A percentile compares a stretch with the other conserved stretches of the same genome.
Conservation (phyloP, 192 early-diverging fungal species). For the Backusella liffmaniae region DNA sequence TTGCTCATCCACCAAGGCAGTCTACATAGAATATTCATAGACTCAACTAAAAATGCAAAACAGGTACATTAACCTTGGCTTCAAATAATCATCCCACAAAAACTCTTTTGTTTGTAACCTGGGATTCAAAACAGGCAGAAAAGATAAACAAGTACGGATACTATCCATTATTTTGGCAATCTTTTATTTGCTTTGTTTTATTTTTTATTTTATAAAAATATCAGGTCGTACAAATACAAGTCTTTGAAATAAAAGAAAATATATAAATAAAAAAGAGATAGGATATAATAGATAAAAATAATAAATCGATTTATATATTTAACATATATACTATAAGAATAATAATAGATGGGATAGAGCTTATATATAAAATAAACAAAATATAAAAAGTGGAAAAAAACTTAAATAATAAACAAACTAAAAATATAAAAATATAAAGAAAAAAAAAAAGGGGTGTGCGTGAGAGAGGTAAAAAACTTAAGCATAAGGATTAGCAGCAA, state of each 20-base stretch:
- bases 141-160: too few relatives aligned
- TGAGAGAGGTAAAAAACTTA: neutral
- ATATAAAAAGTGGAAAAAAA: neutral
- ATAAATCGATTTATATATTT: neutral
- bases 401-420: neutral
- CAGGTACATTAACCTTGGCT: too few relatives aligned
- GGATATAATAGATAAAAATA: neutral
- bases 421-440: neutral
- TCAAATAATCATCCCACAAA: too few relatives aligned
- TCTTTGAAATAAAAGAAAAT: neutral
- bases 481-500: slow-evolving; percentile 49
- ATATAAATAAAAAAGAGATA: neutral
- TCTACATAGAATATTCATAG: too few relatives aligned
- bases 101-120: too few relatives aligned
- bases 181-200: neutral
- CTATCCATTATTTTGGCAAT: neutral
- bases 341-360: neutral
- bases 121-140: too few relatives aligned
- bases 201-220: neutral
- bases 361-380: neutral
- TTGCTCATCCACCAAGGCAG: too few relatives aligned
- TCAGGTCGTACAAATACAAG: neutral
- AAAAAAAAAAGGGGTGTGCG: too few relatives aligned
- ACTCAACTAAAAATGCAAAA: too few relatives aligned
- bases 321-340: neutral